Conservation (phyloP, 306 rosid species). For the Castanea sativa region DNA sequence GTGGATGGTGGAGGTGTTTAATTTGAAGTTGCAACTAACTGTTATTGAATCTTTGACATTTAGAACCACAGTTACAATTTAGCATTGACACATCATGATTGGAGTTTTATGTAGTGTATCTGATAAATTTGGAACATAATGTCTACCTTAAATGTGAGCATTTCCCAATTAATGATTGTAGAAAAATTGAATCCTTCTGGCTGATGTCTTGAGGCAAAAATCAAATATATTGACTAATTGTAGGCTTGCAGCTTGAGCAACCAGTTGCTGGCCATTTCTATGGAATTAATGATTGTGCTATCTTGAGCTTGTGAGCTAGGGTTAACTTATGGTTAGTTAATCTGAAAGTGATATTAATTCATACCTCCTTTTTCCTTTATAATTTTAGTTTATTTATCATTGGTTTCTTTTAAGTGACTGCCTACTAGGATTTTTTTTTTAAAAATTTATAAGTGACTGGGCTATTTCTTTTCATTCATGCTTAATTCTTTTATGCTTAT, state of each 20-base stretch:
- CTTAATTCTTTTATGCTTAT: background rate
- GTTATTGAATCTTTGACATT: background rate
- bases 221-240: background rate
- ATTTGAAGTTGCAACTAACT: background rate
- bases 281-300: background rate
- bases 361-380: background rate
- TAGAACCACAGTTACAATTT: background rate
- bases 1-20: background rate
- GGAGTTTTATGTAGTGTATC: background rate
- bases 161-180: background rate
- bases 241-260: background rate
- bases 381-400: background rate
- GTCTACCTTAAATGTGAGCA: background rate
- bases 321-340: background rate
- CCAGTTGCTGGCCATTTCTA: background rate
- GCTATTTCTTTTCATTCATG: background rate
- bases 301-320: background rate
- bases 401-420: background rate
- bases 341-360: background rate
- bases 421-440: too few species aligned
- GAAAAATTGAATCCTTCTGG: background rate
- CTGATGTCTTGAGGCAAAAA: background rate
- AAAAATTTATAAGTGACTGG: too few species aligned
- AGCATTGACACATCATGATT: background rate
- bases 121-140: background rate